Conservation (phyloP, 2,329 filamentous ascomycete species). For the Colletotrichum noveboracense region DNA sequence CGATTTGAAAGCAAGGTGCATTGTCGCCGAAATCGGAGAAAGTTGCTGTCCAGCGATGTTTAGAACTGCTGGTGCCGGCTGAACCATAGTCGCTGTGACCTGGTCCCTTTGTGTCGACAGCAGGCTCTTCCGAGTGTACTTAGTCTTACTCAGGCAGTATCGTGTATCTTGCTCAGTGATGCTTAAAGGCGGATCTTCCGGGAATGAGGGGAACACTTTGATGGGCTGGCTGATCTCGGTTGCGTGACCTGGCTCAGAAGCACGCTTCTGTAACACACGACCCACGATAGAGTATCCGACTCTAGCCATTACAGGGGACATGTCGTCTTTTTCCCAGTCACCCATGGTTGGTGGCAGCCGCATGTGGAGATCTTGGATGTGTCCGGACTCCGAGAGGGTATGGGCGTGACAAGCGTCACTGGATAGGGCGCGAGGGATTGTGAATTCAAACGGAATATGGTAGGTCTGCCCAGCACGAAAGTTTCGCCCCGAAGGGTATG, state of each 20-base stretch:
- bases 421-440: conserved; percentile 62
- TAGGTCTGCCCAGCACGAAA: conserved; percentile 54
- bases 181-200: conserved; percentile 56
- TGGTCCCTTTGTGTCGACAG: conserved; percentile 55
- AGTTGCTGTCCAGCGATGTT: conserved; percentile 50
- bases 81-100: conserved; percentile 47
- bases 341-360: conserved; percentile 59
- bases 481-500: conserved; percentile 50
- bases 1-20: conserved; percentile 54
- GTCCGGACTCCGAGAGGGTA: conserved; percentile 47
- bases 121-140: conserved; percentile 57
- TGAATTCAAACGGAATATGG: conserved; percentile 61
- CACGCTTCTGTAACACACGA: conserved; percentile 37
- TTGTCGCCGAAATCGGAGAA: conserved; percentile 42
- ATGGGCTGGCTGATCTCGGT: conserved; percentile 49
- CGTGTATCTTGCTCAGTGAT: conserved; percentile 51
- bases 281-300: conserved; percentile 59
- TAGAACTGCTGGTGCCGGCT: conserved; percentile 55
- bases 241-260: conserved; percentile 29
- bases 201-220: conserved; percentile 54
- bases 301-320: conserved; percentile 58
- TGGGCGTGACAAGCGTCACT: conserved; percentile 61
- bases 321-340: conserved; percentile 58
- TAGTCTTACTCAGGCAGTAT: conserved; percentile 55
- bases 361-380: conserved; percentile 57